Base-by-base conservation (phyloP, 192 early-diverging fungal species). In the Coemansia asiatica region DNA sequence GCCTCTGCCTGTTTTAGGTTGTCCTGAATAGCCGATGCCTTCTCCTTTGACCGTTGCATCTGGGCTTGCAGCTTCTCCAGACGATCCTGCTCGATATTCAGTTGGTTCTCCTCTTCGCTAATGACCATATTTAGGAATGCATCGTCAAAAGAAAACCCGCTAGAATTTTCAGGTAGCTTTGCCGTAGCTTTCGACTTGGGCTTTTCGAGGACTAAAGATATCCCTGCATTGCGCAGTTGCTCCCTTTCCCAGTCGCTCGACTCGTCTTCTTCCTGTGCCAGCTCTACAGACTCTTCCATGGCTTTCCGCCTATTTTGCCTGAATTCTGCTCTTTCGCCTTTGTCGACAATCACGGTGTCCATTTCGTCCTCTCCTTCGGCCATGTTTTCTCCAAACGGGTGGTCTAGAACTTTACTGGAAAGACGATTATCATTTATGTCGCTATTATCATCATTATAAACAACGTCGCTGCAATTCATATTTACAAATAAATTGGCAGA, bases 171-270 rank as follows among this genome's bases (percentile, higher is more conserved):
- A n/a, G 76, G 76, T 35, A 63, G 18, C 13, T 19, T 21, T 22
- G 47, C 9, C 0, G 4, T 28, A 18, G 13, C 23, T 44, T 5
- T 12, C 8, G 40, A 44, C 15, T 16, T 44, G 2, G 40, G 19
- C 1, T 6, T 4, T 6, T 38, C 8, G n/a, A n/a, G 7, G 1
- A 35, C 15, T 6, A 66, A 33, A 0, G 72, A 25, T 2, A 80
- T 35, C 4, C 78, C 78, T 1, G 78, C 78, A 33, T 63, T 80
- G 49, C 72, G 78, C 21, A 80, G 44, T 60, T 80, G 78, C 29
- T 61, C 72, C 29, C 64, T 64, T 31, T 80, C 78, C 78, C 78
- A 80, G 22, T 80, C 78, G 63, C 72, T 75, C 13, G 69, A 35
- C 48, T 75, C 72, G 36, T 61, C 65, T 12, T 66, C 72, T 12